These are phyloP conservation scores for Leucaena leucocephala DNA, from an alignment of 306 rosid species.

Conservation along the genomic window DNA sequence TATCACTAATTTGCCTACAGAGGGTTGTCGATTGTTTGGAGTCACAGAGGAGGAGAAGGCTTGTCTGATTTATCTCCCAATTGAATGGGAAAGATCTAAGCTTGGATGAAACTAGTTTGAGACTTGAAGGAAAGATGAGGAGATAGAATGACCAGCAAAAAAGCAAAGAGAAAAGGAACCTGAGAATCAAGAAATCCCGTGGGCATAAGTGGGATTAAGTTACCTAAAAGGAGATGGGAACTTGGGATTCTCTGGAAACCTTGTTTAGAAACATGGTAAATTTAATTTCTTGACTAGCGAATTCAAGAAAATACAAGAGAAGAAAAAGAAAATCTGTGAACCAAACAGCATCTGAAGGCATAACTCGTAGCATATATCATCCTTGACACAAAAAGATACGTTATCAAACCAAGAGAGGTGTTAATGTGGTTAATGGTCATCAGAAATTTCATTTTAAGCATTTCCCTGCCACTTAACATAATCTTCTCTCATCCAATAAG, in stretches of 20 bases:
- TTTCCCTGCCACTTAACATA: not conserved
- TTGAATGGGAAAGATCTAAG: too few species aligned
- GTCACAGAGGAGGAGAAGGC: too few species aligned
- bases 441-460: conserved; percentile 6
- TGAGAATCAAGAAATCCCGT: not conserved
- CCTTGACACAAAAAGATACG: not conserved
- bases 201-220: not conserved
- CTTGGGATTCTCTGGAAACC: not conserved
- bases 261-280: not conserved
- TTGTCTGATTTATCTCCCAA: too few species aligned
- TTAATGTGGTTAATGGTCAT: not conserved
- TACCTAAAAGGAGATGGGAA: not conserved
- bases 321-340: not conserved
- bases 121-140: not conserved
- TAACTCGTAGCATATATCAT: not conserved
- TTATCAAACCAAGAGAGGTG: not conserved
- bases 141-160: not conserved
- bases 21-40: too few species aligned
- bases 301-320: not conserved
- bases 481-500: not conserved
- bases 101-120: not conserved
- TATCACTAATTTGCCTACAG: too few species aligned
- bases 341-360: not conserved
- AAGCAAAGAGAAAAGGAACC: not conserved
- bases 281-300: not conserved